phyloP scores from a whole-genome alignment of 495 filamentous ascomycete species.

The Acidiella bohemica region DNA sequence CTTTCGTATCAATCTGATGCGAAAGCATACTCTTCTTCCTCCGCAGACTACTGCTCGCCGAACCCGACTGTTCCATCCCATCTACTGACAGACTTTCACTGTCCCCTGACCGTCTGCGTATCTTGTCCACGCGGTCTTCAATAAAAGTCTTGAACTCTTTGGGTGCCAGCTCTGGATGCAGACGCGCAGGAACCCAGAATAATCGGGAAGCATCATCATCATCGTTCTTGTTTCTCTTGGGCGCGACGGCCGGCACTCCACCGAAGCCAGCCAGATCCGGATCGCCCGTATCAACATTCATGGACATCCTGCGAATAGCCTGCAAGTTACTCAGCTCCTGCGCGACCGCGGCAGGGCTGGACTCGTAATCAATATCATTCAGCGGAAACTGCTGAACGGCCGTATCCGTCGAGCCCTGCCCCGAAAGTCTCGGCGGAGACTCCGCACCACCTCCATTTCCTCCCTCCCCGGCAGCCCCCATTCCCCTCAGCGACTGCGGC shows the following conservation, averaged over 20 bases:
- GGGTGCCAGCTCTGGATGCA: constrained; percentile 90
- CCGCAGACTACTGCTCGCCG: constrained; percentile 43
- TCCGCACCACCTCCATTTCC: constrained; percentile 7
- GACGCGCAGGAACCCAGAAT: constrained; percentile 88
- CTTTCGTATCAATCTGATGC: constrained; percentile 65
- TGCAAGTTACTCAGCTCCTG: constrained; percentile 93
- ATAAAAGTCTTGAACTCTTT: constrained; percentile 95
- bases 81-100: constrained; percentile 49
- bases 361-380: constrained; percentile 84
- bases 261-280: constrained; percentile 84
- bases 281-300: constrained; percentile 91
- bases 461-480: constrained; percentile 4
- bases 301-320: constrained; percentile 91
- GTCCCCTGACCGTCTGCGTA: constrained; percentile 71
- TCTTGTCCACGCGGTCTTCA: constrained; percentile 78
- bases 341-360: constrained; percentile 77
- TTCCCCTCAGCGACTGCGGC: constrained; percentile 16
- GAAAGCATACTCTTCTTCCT: constrained; percentile 96
- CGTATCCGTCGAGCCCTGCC: constrained; percentile 46
- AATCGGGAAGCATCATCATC: constrained; percentile 80
- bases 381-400: constrained; percentile 67
- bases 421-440: constrained; percentile 46
- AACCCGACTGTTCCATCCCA: constrained; percentile 46
- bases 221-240: constrained; percentile 59
- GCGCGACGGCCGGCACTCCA: constrained; percentile 51